Evolutionary conservation across 805 yeast species (phyloP).

Genomic region (Wickerhamiella azymoides): DNA sequence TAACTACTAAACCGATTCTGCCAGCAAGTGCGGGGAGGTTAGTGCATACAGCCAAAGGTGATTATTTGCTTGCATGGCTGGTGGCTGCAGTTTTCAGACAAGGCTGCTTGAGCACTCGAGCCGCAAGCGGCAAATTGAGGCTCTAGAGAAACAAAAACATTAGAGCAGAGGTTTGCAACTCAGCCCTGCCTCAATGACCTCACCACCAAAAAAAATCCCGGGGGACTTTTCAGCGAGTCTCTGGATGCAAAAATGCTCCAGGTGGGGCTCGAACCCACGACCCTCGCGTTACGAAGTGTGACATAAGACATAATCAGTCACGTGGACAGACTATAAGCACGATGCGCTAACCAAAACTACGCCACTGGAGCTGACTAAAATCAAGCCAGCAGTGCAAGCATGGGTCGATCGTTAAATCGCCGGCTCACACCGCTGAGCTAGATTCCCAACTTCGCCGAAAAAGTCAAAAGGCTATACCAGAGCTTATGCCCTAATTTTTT

Average conservation of each 20-base stretch:
- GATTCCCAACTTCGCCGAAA: neutral
- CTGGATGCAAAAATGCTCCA: constrained; percentile 9
- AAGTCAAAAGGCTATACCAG: neutral
- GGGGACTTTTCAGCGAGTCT: no score
- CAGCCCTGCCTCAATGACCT: no score
- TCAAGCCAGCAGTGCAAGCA: neutral
- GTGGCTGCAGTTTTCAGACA: no score
- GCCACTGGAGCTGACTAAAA: constrained; percentile 11
- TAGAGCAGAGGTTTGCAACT: no score
- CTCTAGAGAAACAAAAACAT: neutral
- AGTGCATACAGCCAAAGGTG: no score
- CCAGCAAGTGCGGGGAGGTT: no score
- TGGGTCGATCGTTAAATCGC: neutral
- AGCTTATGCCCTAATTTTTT: neutral
- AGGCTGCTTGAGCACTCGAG: no score
- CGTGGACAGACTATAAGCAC: constrained; percentile 11
- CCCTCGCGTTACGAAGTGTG: constrained; percentile 14
- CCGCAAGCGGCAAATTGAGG: neutral
- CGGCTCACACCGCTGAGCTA: constrained; percentile 1
- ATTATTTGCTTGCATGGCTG: no score
- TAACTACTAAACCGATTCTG: no score
- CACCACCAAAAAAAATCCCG: neutral
- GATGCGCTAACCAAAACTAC: constrained; percentile 14
- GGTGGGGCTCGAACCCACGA: constrained; percentile 15
- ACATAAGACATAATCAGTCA: constrained; percentile 10